Evolutionary conservation across 768 basidiomycete genomes (phyloP), one percentile per base, ranked within the genome.

Genomic region (Psilocybe sp.): DNA sequence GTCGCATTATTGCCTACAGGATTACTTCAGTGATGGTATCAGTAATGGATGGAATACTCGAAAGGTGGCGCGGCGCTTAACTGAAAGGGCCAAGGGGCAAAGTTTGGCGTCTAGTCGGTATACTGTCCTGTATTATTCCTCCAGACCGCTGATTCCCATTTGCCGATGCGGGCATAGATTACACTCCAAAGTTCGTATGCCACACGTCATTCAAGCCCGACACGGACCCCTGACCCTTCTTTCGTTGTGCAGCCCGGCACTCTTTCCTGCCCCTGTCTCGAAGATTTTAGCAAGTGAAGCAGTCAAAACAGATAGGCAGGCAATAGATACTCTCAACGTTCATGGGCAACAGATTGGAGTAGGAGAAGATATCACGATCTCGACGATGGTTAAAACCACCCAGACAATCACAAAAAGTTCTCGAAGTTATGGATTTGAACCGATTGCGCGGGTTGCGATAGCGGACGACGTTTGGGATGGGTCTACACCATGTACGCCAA

Each of bases 51-150:
- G 67, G 68, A 60, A 69, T 52, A 56, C 62, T 37, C 64, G 68
- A 10, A 69, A 65, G 42, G 50, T 67, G 13, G 54, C 62, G 0
- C 50, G 60, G 11, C 49, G 65, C 4, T 49, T 67, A 52, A 59
- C 59, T 13, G 59, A 66, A 48, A 58, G 64, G 15, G 64, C 64
- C 7, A 60, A 64, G 39, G 61, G 64, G 7, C 64, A 62, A 47
- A 63, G 61, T 28, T 60, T 67, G 31, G 69, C 68, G 36, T 59
- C 64, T 16, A 70, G 68, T 69, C 43, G 23, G 64, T 55, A 2
- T 31, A 6, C 18, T 16, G 16, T 31, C 32, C 37, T 37, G 41
- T 14, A 8, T 28, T 42, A 6, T 8, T 31, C 38, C 16, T 28
- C 6, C 13, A 5, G 18, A 40, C 7, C 1, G 11, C 14, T 35